Evolutionary conservation across 495 filamentous ascomycete genomes (phyloP), one percentile per base, ranked within the genome.

Genomic region (Mytilinidion resinicola): DNA sequence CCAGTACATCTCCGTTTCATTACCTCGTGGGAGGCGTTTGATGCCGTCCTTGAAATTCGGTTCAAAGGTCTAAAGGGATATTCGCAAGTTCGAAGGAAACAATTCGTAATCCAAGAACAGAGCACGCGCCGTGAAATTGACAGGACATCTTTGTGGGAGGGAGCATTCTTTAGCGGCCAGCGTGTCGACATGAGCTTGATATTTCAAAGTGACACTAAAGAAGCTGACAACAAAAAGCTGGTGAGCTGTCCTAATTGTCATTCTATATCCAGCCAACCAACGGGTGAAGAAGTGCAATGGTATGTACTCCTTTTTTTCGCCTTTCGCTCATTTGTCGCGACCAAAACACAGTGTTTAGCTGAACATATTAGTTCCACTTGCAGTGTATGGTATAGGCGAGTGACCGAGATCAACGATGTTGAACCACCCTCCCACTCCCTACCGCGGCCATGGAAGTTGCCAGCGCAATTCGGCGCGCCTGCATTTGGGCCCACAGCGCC

Each of bases 1-100:
- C 59, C 59, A 14, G 54, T 62, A 3, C 42, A 57, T 44, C 17
- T 51, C 14, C 33, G 41, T 37, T 62, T 57, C 30, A 38, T 57
- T 34, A 46, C 15, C 1, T 51, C 42, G 3, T 62, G 59, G 59
- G 59, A 62, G 4, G 44, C 44, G 8, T 62, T 62, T 35, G 19
- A 62, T 30, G 15, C 44, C 8, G 46, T 62, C 11, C 17, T 62
- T 1, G 59, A 56, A 21, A 17, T 20, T 9, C 59, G 54, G 9
- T 62, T 62, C 37, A 19, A 25, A 33, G 30, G 35, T 25, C 1
- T 34, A 8, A 20, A 10, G 34, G 59, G 59, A 34, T 37, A 60
- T 34, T 1, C 21, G 5, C 57, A 53, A 36, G 33, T 62, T 9
- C 9, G 34, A 15, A 1, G 19, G 3, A 52, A 38, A 6, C 38